Evolutionary conservation across 495 filamentous ascomycete genomes (phyloP), one percentile per base, ranked within the genome.

Genomic region (Penicillium psychrofluorescens): DNA sequence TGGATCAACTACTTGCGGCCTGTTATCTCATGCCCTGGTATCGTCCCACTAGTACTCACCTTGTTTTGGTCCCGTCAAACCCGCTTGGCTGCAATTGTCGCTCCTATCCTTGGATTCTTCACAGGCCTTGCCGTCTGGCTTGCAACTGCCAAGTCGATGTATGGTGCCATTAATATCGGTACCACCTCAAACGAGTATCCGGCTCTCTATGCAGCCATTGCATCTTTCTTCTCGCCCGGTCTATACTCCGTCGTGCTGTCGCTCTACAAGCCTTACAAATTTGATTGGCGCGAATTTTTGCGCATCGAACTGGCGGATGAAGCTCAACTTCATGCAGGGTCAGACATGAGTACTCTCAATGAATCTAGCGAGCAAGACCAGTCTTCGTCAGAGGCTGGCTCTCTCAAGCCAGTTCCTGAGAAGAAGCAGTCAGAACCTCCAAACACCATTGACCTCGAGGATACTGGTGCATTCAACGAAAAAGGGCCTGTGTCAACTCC

Each of bases 251-350:
- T 71, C 1, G 9, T 73, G 0, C 55, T 76, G 7, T 73, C 70
- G 9, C 44, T 56, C 6, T 74, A 70, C 41, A 60, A 61, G 15
- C 72, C 72, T 1, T 64, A 63, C 30, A 53, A 43, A n/a, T 74
- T 74, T 41, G 70, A 74, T 48, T 74, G 70, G 71, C 62, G 71
- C 11, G 60, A 67, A 32, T 74, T 74, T 43, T 57, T 74, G 0
- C 69, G 67, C n/a, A 63, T 66, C n/a, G 59, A 66, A 39, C 48
- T 62, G 6, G 51, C 53, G 11, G 56, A 60, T n/a, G 49, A 60
- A 38, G 50, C 46, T 11, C 41, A 55, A 29, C 38, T 56, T 5
- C 53, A 59, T 22, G 22, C 46, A 10, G 49, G 28, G 6, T 43
- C 56, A 6, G 45, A 49, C 11, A 43, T 39, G 1, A 35, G 27